Conservation (phyloP, 495 filamentous ascomycete species). For the Neurospora sp. region DNA sequence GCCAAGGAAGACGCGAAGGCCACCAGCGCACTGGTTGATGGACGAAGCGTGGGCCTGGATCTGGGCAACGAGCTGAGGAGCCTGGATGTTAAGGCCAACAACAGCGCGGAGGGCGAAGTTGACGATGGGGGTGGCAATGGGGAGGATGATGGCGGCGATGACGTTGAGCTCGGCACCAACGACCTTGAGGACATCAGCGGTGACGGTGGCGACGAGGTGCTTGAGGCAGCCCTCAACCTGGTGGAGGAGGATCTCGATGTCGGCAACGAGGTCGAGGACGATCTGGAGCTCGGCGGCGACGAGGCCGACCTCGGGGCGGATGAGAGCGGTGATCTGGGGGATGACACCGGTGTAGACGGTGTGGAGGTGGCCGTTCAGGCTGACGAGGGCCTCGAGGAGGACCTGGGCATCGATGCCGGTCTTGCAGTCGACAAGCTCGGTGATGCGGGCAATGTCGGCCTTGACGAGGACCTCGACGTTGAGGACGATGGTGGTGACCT, state of each 20-base stretch:
- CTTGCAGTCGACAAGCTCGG: not conserved
- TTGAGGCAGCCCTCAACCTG: conserved; percentile 2
- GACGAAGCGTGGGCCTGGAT: not conserved
- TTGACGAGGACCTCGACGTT: conserved; percentile 2
- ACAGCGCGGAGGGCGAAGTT: not conserved
- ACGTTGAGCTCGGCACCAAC: not conserved
- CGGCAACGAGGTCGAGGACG: conserved; percentile 3
- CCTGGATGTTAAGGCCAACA: not conserved
- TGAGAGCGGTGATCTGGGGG: not conserved
- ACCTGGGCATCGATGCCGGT: not conserved
- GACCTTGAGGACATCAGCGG: not conserved
- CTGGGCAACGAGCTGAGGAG: not conserved
- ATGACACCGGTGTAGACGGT: not conserved
- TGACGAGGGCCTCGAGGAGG: not conserved
- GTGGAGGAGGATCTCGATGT: conserved; percentile 1
- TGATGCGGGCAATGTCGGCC: conserved; percentile 1
- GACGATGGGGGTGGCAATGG: not conserved
- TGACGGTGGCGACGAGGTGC: conserved; percentile 1
- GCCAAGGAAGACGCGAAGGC: not conserved
- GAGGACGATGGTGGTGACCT: conserved; percentile 1
- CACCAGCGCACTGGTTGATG: not conserved
- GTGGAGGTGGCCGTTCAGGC: conserved; percentile 3
- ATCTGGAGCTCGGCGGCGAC: conserved; percentile 1
- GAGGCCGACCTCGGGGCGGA: not conserved
- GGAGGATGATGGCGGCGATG: not conserved